Conservation (phyloP, 176 grass and related monocot species). For the Ensete glaucum region DNA sequence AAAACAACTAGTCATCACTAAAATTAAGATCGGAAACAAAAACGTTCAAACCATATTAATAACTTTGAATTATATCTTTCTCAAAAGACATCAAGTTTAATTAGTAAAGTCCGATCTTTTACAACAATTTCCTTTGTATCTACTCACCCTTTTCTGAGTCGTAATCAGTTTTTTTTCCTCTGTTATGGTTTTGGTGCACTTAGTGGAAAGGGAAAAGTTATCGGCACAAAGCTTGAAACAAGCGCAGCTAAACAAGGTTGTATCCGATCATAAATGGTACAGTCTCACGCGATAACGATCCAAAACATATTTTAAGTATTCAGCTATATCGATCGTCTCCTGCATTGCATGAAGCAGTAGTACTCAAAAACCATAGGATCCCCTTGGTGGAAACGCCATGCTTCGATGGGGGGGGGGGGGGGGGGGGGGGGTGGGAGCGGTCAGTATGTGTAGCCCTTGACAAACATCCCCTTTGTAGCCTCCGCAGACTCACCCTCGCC, state of each 20-base stretch:
- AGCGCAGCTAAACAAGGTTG: not conserved
- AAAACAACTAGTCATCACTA: too few species aligned
- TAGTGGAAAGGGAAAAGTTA: too few species aligned
- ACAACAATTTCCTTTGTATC: too few species aligned
- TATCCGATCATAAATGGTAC: not conserved
- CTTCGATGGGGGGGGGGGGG: not conserved
- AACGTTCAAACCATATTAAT: too few species aligned
- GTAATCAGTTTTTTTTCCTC: too few species aligned
- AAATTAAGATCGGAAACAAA: too few species aligned
- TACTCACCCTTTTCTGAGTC: too few species aligned
- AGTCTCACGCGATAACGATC: not conserved
- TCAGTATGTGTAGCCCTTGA: slow-evolving; percentile 98
- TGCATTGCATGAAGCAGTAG: not conserved
- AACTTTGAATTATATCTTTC: too few species aligned
- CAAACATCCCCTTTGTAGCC: slow-evolving; percentile 75
- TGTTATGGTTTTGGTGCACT: too few species aligned
- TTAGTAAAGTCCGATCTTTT: too few species aligned
- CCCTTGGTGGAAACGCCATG: not conserved
- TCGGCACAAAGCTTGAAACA: not conserved
- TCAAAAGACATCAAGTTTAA: too few species aligned
- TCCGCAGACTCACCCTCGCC: slow-evolving; percentile 74
- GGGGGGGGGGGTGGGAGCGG: not conserved
- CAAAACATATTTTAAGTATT: not conserved
- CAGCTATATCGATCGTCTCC: not conserved
- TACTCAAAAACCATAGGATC: not conserved